Evolutionary conservation across 1,139 yeast species (phyloP), one percentile per base, ranked within the genome.

Genomic region (Magnusiomyces magnusii): DNA sequence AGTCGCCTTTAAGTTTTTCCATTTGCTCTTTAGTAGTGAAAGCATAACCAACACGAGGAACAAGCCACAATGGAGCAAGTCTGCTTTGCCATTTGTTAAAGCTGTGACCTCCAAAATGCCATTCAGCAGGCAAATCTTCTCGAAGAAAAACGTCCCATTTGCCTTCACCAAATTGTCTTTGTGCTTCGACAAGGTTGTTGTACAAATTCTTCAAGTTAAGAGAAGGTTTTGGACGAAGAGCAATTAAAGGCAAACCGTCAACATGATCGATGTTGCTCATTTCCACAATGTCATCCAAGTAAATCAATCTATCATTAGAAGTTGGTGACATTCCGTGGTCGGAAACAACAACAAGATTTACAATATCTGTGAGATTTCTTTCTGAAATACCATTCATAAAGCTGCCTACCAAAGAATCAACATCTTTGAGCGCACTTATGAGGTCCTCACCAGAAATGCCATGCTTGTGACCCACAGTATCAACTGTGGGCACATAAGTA

Each of bases 251-350:
- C 92, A 95, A 87, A n/a, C 95, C 96, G 68, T 86, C 93, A 51
- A 80, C 74, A 67, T 84, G 85, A 59, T 83, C 85, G 55, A 87
- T 78, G 53, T 78, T 75, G 1, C 71, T 66, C 63, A 79, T 63
- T 65, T 85, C 84, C 9, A 88, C 72, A 21, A 87, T 63, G 64
- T 88, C 93, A 68, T 88, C 96, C 59, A 89, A 71, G 65, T 81
- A 83, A 1, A 88, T 74, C 9, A 87, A 69, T 58, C 96, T 75
- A 47, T 73, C 72, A 62, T 84, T 81, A 0, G 90, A 80, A 0
- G 95, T 87, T 1, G 96, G 95, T 0, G 96, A 87, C 96, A 91
- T 90, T 5, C 97, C 97, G 69, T 91, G 97, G 69, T 91, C 97
- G 57, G 96, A 88, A 1, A 91, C 87, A 55, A 92, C 75, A 0